Evolutionary conservation across 345 rosid species (phyloP).

Genomic region (Moringa oleifera): DNA sequence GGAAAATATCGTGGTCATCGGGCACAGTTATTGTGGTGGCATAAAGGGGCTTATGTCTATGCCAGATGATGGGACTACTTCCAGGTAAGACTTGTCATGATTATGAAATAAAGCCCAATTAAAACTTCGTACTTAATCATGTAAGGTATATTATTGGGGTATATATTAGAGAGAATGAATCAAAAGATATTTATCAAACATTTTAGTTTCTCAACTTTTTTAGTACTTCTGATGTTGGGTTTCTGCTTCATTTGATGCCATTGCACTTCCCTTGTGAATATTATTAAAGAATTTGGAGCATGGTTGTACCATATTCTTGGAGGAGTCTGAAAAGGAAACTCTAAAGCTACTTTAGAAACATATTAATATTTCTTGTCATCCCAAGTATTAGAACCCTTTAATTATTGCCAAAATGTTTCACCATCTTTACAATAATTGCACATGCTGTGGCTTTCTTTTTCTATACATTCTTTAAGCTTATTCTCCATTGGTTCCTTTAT

Average conservation of each 20-base stretch:
- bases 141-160: background rate
- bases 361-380: too few species aligned
- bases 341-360: background rate
- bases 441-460: too few species aligned
- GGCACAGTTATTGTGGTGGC: slow-evolving; percentile 97
- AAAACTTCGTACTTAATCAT: background rate
- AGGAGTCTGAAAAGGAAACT: slow-evolving; percentile 14
- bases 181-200: background rate
- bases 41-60: slow-evolving; percentile 88
- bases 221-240: slow-evolving; percentile 2
- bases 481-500: background rate
- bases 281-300: background rate
- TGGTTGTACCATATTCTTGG: slow-evolving; percentile 21
- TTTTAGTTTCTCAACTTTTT: background rate
- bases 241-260: slow-evolving; percentile 6
- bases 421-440: too few species aligned
- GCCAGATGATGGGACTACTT: slow-evolving; percentile 52
- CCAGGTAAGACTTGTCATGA: slow-evolving; percentile 29
- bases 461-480: too few species aligned
- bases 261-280: background rate
- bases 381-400: background rate
- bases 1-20: slow-evolving; percentile 80
- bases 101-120: background rate
- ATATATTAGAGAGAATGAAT: background rate
- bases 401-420: background rate